Evolutionary conservation across 2,329 filamentous ascomycete species (phyloP).

Genomic region (Moelleriella libera): DNA sequence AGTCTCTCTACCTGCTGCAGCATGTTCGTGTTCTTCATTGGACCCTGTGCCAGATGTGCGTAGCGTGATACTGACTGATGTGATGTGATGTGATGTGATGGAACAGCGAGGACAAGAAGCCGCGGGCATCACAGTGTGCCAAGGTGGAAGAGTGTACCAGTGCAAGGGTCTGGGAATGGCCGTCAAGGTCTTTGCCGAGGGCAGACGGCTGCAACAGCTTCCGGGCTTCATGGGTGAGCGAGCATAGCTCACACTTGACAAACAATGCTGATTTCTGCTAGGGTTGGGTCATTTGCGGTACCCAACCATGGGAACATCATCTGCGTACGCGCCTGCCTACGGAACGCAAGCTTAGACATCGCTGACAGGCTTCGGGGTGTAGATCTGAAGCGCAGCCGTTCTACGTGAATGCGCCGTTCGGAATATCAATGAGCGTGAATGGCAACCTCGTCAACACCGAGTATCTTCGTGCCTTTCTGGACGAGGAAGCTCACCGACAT

Average conservation of each 20-base stretch:
- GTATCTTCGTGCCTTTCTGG: constrained; percentile 56
- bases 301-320: constrained; percentile 73
- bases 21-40: constrained; percentile 15
- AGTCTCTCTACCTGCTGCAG: constrained; percentile 58
- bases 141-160: constrained; percentile 72
- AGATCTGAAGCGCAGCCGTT: constrained; percentile 87
- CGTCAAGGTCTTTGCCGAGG: constrained; percentile 59
- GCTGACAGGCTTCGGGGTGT: constrained; percentile 1
- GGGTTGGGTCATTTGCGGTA: constrained; percentile 69
- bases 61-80: too few species aligned
- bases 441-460: constrained; percentile 73
- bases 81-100: constrained; percentile 18
- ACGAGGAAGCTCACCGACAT: constrained; percentile 67
- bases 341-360: not conserved
- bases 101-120: constrained; percentile 58
- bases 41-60: too few species aligned
- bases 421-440: constrained; percentile 71
- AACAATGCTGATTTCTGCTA: not conserved
- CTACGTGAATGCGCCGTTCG: constrained; percentile 73
- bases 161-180: constrained; percentile 50
- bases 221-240: constrained; percentile 57
- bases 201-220: constrained; percentile 43
- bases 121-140: constrained; percentile 65
- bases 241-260: not conserved
- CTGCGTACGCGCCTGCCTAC: constrained; percentile 16